A percentile compares a stretch with the other conserved stretches of the same genome.
phyloP scores from a whole-genome alignment of 805 yeast genomes.

The Millerozyma acaciae region DNA sequence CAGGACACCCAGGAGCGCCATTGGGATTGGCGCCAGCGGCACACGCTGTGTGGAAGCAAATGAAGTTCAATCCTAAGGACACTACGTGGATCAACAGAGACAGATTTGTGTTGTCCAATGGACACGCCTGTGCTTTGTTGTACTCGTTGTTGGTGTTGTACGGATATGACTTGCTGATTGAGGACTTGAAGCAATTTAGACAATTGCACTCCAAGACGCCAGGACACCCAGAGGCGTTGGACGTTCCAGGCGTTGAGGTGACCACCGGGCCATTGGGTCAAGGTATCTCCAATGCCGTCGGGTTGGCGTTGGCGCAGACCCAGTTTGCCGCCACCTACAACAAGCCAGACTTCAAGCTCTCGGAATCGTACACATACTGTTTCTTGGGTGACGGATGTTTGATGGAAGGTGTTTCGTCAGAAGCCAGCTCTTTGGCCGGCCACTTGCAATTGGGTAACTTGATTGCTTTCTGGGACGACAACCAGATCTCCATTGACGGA shows the following conservation, averaged over 20 bases:
- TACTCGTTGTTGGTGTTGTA: conserved; percentile 81
- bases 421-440: conserved; percentile 93
- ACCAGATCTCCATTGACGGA: conserved; percentile 96
- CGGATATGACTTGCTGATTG: conserved; percentile 77
- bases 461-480: conserved; percentile 94
- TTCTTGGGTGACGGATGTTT: conserved; percentile 97
- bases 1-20: conserved; percentile 99
- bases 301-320: conserved; percentile 91
- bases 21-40: conserved; percentile 97
- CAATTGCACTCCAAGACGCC: conserved; percentile 89
- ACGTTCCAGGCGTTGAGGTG: conserved; percentile 90
- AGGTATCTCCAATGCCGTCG: conserved; percentile 95
- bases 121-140: conserved; percentile 91
- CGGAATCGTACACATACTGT: conserved; percentile 72
- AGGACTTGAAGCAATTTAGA: conserved; percentile 87
- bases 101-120: conserved; percentile 91
- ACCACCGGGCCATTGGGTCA: conserved; percentile 99
- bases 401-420: conserved; percentile 96
- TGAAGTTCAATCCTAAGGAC: conserved; percentile 87
- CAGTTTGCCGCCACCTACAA: conserved; percentile 90
- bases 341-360: conserved; percentile 73
- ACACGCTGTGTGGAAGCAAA: conserved; percentile 74
- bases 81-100: conserved; percentile 94
- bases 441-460: conserved; percentile 90
- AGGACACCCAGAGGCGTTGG: conserved; percentile 90